These are phyloP conservation scores for Delphinella strobiligena DNA, from an alignment of 2,329 filamentous ascomycete species.

Conservation along the genomic window DNA sequence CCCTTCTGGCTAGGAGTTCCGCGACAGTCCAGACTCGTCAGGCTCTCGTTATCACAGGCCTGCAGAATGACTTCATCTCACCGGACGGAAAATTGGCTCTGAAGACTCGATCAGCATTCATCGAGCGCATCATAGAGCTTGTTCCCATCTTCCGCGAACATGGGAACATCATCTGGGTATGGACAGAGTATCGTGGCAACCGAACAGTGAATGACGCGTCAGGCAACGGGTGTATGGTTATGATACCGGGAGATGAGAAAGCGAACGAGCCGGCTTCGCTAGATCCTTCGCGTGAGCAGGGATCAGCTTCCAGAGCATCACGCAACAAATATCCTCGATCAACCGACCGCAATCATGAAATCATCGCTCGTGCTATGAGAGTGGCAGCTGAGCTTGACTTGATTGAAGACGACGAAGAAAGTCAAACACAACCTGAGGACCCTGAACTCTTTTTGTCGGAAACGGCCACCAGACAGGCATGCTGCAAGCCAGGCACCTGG, in stretches of 20 bases:
- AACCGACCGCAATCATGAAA: neutral
- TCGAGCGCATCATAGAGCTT: constrained; percentile 54
- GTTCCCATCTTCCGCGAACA: constrained; percentile 60
- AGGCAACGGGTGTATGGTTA: constrained; percentile 6
- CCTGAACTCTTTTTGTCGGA: constrained; percentile 34
- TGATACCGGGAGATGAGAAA: constrained; percentile 1
- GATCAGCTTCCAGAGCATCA: neutral
- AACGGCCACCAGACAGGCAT: constrained; percentile 25
- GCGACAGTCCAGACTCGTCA: constrained; percentile 46
- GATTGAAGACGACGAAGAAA: neutral
- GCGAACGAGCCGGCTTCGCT: constrained; percentile 1
- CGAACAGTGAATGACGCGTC: constrained; percentile 6
- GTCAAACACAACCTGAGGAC: constrained; percentile 17
- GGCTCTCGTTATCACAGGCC: constrained; percentile 71
- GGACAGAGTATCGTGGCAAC: constrained; percentile 49
- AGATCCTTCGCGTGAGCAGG: neutral
- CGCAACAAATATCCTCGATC: neutral
- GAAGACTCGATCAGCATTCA: constrained; percentile 48
- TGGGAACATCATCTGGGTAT: constrained; percentile 74
- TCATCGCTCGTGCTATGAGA: neutral
- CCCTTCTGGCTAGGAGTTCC: constrained; percentile 30
- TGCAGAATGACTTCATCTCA: constrained; percentile 81
- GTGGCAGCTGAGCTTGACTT: neutral
- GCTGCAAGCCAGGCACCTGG: constrained; percentile 30
- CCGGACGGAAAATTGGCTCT: constrained; percentile 56